Conservation (phyloP, 352 stramenopile species). For the Saprolegnia parasitica region DNA sequence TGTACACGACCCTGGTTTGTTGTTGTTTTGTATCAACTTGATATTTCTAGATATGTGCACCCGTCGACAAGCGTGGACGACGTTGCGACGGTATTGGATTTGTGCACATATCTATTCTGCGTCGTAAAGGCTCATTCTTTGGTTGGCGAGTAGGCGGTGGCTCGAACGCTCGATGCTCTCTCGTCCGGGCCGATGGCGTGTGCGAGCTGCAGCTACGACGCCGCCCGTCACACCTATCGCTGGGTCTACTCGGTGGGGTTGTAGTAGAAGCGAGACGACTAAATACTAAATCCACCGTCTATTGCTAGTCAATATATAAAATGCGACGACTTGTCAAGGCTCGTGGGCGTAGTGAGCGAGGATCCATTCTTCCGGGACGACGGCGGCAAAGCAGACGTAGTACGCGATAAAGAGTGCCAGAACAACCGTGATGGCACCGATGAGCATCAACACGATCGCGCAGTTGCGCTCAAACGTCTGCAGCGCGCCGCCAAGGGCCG, state of each 20-base stretch:
- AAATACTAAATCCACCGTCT: neutral
- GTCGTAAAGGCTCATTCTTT: neutral
- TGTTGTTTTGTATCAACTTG: neutral
- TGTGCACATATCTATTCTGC: no score
- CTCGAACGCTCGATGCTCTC: neutral
- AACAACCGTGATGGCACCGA: neutral
- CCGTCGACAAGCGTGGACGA: slow-evolving; percentile 11
- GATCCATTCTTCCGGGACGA: neutral
- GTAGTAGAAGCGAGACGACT: no score
- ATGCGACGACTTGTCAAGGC: no score
- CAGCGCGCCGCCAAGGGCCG: neutral
- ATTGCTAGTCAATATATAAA: neutral
- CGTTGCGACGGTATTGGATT: slow-evolving; percentile 11
- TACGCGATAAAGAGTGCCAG: neutral
- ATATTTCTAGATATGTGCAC: slow-evolving; percentile 15
- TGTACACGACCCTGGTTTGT: neutral
- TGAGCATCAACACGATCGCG: slow-evolving; percentile 4
- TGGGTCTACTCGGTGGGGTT: neutral
- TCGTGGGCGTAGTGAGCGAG: neutral
- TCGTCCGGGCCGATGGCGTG: neutral
- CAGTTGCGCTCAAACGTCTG: slow-evolving; percentile 2
- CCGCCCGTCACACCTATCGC: neutral
- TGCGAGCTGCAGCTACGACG: neutral
- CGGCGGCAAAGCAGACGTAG: slow-evolving; percentile 1
- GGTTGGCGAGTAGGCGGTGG: neutral